Evolutionary conservation across 192 early-diverging fungal genomes (phyloP).

Genomic region (Podila verticillata): DNA sequence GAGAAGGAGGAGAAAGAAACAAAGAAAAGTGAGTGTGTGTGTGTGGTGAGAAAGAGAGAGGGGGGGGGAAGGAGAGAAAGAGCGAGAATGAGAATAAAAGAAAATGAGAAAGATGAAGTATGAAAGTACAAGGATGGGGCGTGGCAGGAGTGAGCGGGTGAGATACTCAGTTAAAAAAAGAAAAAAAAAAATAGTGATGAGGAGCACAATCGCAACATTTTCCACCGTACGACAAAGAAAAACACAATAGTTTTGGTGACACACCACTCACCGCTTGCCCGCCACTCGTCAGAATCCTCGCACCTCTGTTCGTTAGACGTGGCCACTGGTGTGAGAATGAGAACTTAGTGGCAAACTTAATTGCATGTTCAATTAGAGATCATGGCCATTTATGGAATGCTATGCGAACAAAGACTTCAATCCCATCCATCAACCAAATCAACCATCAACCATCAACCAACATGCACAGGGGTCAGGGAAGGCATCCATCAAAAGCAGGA

Average conservation of each 20-base stretch:
- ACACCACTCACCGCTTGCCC: no score
- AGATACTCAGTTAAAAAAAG: background rate
- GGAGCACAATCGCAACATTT: background rate
- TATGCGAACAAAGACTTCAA: background rate
- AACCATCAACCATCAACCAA: background rate
- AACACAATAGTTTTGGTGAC: no score
- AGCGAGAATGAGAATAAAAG: slow-evolving; percentile 1
- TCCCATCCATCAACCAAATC: background rate
- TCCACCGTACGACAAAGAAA: no score
- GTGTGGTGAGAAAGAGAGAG: background rate
- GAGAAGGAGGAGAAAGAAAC: background rate
- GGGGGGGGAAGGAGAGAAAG: background rate
- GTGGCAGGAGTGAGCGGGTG: no score
- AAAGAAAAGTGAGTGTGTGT: background rate
- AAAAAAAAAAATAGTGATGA: background rate
- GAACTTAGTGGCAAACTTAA: no score
- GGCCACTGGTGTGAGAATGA: no score
- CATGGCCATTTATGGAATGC: no score
- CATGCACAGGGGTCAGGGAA: slow-evolving; percentile 9
- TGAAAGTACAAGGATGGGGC: no score
- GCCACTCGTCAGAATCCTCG: no score
- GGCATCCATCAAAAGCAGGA: background rate
- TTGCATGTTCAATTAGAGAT: no score
- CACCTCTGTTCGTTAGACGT: no score
- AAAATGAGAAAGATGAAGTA: background rate